Evolutionary conservation across 192 early-diverging fungal genomes (phyloP).

Genomic region (Mortierella claussenii): DNA sequence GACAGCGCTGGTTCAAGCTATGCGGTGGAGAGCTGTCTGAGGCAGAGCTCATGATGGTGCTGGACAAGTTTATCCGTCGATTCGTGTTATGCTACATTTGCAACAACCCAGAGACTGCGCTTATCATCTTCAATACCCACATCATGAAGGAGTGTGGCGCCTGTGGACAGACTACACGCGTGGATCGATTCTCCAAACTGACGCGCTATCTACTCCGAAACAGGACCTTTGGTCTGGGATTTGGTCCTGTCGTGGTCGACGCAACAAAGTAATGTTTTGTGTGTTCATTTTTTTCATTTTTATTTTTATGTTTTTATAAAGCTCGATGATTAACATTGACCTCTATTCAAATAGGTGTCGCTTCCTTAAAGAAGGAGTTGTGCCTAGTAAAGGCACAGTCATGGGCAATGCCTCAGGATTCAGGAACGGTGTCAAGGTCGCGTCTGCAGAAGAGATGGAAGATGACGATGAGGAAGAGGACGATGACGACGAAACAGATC

Average conservation of each 20-base stretch:
- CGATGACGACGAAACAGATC: constrained; percentile 65
- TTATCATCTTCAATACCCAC: constrained; percentile 54
- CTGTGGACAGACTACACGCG: constrained; percentile 57
- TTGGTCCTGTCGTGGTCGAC: constrained; percentile 19
- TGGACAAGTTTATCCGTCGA: constrained; percentile 93
- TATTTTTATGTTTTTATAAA: not conserved
- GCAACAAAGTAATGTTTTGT: constrained; percentile 27
- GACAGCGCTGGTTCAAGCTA: constrained; percentile 41
- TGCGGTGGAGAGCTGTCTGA: constrained; percentile 19
- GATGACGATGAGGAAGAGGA: constrained; percentile 54
- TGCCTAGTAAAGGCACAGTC: constrained; percentile 51
- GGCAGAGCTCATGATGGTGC: constrained; percentile 50
- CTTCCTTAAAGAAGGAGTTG: constrained; percentile 86
- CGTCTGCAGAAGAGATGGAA: constrained; percentile 22
- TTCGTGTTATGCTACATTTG: constrained; percentile 94
- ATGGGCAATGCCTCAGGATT: constrained; percentile 62
- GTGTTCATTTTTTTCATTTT: not conserved
- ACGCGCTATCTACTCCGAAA: constrained; percentile 56
- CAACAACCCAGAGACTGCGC: constrained; percentile 96
- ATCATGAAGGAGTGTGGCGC: constrained; percentile 53
- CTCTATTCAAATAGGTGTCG: too few relatives aligned
- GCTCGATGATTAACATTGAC: too few relatives aligned
- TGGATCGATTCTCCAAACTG: constrained; percentile 52
- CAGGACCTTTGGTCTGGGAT: constrained; percentile 36
- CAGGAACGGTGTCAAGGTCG: constrained; percentile 57